A percentile compares a stretch with the other conserved stretches of the same genome.
These are phyloP conservation scores for Eudorina sp. DNA, from an alignment of 139 green algal genomes.

Conservation along the genomic window DNA sequence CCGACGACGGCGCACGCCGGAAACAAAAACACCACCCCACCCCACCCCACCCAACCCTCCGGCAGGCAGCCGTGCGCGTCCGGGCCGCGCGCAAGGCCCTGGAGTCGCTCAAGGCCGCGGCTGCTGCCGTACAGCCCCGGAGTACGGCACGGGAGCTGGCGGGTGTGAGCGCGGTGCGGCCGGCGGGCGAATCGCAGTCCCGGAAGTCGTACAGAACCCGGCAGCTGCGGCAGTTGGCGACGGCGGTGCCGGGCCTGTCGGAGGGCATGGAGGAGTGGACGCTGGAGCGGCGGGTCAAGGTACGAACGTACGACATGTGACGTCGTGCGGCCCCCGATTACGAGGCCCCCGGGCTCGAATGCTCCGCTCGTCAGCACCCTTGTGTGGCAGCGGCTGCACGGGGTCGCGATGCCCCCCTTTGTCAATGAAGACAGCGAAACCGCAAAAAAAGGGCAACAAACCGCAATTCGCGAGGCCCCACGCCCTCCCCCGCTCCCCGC, in stretches of 20 bases:
- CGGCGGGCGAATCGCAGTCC: background rate
- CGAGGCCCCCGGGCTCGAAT: no score
- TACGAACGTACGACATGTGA: background rate
- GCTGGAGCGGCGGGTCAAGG: constrained; percentile 13
- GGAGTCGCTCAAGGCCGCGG: background rate
- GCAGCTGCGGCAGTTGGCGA: background rate
- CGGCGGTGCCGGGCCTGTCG: background rate
- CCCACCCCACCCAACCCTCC: background rate
- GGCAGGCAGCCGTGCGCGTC: background rate
- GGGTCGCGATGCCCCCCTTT: no score
- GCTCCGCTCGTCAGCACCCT: no score
- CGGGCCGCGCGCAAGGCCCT: background rate
- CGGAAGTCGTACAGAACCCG: background rate
- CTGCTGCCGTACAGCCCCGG: background rate
- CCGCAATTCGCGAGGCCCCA: no score
- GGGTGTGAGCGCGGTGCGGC: background rate
- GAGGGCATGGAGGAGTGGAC: background rate
- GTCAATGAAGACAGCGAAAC: no score
- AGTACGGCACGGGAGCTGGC: background rate
- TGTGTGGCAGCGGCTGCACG: no score
- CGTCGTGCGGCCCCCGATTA: no score
- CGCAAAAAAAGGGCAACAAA: no score
- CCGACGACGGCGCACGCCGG: no score
- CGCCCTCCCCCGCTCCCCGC: no score
- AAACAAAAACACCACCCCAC: background rate